Evolutionary conservation across 169 alveolate genomes (phyloP).

Genomic region (Plasmodium coatneyi): DNA sequence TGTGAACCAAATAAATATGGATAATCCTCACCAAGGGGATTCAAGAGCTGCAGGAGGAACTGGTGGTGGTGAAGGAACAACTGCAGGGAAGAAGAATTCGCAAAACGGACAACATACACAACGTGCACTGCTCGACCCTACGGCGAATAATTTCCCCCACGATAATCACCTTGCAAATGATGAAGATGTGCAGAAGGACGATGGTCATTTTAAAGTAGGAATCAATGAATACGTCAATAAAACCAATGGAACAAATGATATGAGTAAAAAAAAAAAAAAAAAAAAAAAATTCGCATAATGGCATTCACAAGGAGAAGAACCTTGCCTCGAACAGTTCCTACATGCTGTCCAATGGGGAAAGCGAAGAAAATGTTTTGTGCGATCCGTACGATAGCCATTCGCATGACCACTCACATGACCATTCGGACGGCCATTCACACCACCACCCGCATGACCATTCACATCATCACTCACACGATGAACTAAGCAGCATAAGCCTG

Average conservation of each 20-base stretch:
- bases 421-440: constrained; percentile 52
- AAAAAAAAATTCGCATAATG: constrained; percentile 1
- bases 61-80: background rate
- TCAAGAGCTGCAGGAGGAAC: background rate
- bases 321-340: background rate
- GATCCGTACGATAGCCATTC: constrained; percentile 26
- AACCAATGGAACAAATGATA: constrained; percentile 2
- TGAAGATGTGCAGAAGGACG: constrained; percentile 5
- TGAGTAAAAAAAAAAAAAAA: constrained; percentile 36
- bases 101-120: background rate
- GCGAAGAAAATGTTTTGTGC: constrained; percentile 12
- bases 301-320: background rate
- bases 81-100: background rate
- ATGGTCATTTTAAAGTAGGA: constrained; percentile 8
- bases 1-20: background rate
- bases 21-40: background rate
- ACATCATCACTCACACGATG: constrained; percentile 70
- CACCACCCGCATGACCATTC: constrained; percentile 26
- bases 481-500: constrained; percentile 88
- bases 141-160: background rate
- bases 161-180: constrained; percentile 9
- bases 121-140: background rate
- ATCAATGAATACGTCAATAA: background rate
- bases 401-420: constrained; percentile 80
- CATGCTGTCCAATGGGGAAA: background rate